These are phyloP conservation scores for Aspergillus ochraceoroseus DNA, from an alignment of 2,329 filamentous ascomycete species.

Conservation along the genomic window DNA sequence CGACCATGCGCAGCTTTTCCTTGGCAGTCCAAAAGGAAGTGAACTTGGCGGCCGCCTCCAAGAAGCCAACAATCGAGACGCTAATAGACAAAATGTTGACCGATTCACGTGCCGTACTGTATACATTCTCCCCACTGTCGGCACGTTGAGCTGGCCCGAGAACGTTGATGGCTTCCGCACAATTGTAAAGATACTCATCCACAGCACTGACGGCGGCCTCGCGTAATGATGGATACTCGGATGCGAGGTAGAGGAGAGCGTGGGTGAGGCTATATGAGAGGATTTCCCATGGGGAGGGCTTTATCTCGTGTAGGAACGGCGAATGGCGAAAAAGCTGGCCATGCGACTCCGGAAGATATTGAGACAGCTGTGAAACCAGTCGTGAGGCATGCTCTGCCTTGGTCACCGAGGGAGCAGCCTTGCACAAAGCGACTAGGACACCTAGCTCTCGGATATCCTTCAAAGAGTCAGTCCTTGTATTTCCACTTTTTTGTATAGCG, in stretches of 20 bases:
- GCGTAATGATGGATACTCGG: constrained; percentile 64
- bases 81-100: constrained; percentile 68
- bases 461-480: constrained; percentile 20
- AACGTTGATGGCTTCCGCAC: constrained; percentile 57
- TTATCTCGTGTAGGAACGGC: constrained; percentile 74
- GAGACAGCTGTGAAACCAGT: constrained; percentile 71
- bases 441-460: constrained; percentile 87
- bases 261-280: constrained; percentile 72
- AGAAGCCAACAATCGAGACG: constrained; percentile 82
- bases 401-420: constrained; percentile 72
- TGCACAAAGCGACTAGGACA: constrained; percentile 83
- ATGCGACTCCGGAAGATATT: constrained; percentile 82
- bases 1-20: constrained; percentile 68
- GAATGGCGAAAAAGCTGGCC: constrained; percentile 72
- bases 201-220: constrained; percentile 62
- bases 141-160: constrained; percentile 53
- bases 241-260: constrained; percentile 75
- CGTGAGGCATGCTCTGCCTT: constrained; percentile 68
- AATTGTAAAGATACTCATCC: constrained; percentile 67
- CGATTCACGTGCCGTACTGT: constrained; percentile 51
- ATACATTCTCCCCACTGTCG: constrained; percentile 48
- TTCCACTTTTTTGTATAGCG: neutral
- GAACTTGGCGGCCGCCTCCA: constrained; percentile 74
- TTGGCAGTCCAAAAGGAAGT: constrained; percentile 74
- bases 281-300: constrained; percentile 83